Evolutionary conservation across 495 filamentous ascomycete genomes (phyloP), one percentile per base, ranked within the genome.

Genomic region (Glonium stellatum): DNA sequence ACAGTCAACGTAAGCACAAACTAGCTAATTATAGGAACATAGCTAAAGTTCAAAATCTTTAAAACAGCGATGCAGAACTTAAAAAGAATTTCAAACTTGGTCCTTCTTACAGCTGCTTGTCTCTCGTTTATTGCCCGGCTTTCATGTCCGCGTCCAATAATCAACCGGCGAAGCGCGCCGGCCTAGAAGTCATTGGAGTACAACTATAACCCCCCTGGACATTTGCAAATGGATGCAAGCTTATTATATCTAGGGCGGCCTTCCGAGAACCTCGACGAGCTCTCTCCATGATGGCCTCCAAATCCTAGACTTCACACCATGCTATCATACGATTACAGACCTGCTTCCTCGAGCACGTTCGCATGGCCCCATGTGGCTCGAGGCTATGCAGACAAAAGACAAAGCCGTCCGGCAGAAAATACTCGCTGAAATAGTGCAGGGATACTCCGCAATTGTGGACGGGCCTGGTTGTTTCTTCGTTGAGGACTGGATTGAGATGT

Each of bases 371-470:
- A 22, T 51, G 23, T 51, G 48, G 48, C 48, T 51, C 5, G n/a
- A 22, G 15, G 48, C 48, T 9, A 51, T 51, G 19, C 21, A 27
- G 8, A 27, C 48, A 15, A 5, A 15, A 0, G 18, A 22, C 48
- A 25, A 51, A 51, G 48, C 48, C n/a, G 48, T 25, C 18, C 48
- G 48, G 21, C 48, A 51, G 25, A 51, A 51, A 15, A 51, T 51
- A 18, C 48, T 51, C 6, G 48, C 48, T 9, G 23, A 51, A 22
- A 51, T 51, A 18, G 48, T 51, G 48, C 13, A 23, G 2, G 48
- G 48, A 5, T 51, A 51, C 19, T 25, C 48, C 18, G 48, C 48
- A 15, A 51, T 25, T 15, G 48, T 51, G 1, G 48, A 51, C 23
- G 48, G 48, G n/a, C 48, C 48, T 12, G 48, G 48, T 22, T 51